Evolutionary conservation across 257 asterid species (phyloP).

Genomic region (Solanum microdontum): DNA sequence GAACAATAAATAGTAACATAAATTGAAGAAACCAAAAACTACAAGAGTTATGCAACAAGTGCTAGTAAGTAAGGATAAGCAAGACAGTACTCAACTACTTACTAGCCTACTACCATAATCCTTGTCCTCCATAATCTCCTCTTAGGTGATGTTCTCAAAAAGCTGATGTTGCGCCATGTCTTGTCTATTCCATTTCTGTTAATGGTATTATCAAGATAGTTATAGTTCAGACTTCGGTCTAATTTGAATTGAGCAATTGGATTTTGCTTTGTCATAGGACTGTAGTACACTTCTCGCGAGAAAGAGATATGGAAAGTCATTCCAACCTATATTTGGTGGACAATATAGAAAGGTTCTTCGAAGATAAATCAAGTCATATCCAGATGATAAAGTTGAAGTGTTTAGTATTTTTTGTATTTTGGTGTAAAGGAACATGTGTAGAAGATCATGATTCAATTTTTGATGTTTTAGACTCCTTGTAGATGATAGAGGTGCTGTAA

Average conservation of each 20-base stretch:
- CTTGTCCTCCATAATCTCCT: background rate
- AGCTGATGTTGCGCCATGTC: background rate
- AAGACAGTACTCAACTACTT: background rate
- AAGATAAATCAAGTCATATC: background rate
- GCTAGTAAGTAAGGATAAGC: background rate
- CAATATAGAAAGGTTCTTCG: background rate
- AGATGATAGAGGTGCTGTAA: background rate
- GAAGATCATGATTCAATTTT: background rate
- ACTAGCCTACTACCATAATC: background rate
- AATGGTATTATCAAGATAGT: background rate
- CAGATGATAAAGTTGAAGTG: background rate
- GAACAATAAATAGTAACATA: background rate
- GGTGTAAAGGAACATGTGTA: background rate
- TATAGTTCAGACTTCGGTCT: background rate
- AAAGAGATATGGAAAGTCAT: background rate
- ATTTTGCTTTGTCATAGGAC: background rate
- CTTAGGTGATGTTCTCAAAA: background rate
- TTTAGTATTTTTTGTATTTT: background rate
- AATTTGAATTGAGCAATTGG: background rate
- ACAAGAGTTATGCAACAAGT: background rate
- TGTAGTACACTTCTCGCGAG: background rate
- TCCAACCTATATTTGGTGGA: background rate
- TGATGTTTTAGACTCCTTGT: background rate
- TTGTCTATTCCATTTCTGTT: background rate
- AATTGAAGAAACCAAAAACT: background rate